phyloP scores from a whole-genome alignment of 306 rosid genomes.

The Hylodesmum podocarpum region DNA sequence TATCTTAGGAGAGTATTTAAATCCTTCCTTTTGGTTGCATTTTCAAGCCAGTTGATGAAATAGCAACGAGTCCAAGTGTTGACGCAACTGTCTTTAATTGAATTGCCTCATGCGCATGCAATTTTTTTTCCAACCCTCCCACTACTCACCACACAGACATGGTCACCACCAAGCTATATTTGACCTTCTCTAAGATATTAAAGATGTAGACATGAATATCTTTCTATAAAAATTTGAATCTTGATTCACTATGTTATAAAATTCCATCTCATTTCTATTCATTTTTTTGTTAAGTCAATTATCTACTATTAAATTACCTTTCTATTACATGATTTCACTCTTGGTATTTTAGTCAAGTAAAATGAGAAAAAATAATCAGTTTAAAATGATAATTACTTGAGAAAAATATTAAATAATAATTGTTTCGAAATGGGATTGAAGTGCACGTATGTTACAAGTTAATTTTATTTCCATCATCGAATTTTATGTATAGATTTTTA shows the following conservation, averaged over 20 bases:
- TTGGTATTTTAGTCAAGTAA: too few species aligned
- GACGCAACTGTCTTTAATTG: neutral
- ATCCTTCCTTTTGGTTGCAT: neutral
- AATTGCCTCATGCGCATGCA: slow-evolving; percentile 20
- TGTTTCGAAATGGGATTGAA: neutral
- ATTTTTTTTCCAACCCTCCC: neutral
- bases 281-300: neutral
- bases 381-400: too few species aligned
- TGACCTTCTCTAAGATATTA: neutral
- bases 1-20: neutral
- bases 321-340: too few species aligned
- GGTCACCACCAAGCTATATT: neutral
- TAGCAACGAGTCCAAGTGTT: neutral
- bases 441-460: neutral
- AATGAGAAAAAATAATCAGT: too few species aligned
- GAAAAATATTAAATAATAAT: too few species aligned
- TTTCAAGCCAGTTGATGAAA: neutral
- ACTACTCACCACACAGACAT: neutral
- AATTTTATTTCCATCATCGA: neutral
- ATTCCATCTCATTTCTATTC: too few species aligned
- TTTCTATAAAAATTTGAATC: too few species aligned
- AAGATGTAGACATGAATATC: too few species aligned
- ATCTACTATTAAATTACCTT: too few species aligned
- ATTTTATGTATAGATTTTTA: neutral
- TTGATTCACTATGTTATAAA: too few species aligned